Conservation (phyloP, 2,329 filamentous ascomycete species). For the Simplicillium sp. region DNA sequence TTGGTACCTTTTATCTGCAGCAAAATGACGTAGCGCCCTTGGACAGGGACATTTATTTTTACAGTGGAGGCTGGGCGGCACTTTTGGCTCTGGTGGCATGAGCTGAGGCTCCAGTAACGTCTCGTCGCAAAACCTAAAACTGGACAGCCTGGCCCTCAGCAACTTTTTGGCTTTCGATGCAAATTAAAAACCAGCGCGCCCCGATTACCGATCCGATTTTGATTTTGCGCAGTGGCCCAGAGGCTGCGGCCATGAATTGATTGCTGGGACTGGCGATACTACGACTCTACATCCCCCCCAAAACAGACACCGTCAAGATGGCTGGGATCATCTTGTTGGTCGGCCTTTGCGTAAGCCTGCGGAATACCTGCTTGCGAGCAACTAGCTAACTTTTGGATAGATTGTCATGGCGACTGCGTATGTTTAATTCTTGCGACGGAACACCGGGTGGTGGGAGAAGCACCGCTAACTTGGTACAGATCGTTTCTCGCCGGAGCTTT, state of each 20-base stretch:
- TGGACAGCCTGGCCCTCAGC: not conserved
- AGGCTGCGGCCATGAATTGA: not conserved
- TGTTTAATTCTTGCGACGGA: constrained; percentile 15
- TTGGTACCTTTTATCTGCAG: not conserved
- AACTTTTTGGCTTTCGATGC: constrained; percentile 3
- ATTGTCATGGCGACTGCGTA: constrained; percentile 52
- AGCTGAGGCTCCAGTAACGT: too few relatives aligned
- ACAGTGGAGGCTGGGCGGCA: too few relatives aligned
- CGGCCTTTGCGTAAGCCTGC: constrained; percentile 8
- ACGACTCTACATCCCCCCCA: not conserved
- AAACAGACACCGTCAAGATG: not conserved
- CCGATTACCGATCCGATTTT: not conserved
- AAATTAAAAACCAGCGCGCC: not conserved
- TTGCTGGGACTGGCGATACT: not conserved
- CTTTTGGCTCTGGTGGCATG: too few relatives aligned
- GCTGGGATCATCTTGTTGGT: constrained; percentile 3
- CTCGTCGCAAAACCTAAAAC: not conserved
- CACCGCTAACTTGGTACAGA: constrained; percentile 35
- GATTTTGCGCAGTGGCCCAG: not conserved
- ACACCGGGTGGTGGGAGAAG: constrained; percentile 3
- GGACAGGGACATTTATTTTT: not conserved
- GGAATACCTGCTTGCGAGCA: not conserved
- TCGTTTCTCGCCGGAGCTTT: constrained; percentile 90
- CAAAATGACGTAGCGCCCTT: not conserved
- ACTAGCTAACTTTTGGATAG: constrained; percentile 17